These are phyloP conservation scores for Thozetella sp. DNA, from an alignment of 495 filamentous ascomycete genomes.

Conservation along the genomic window DNA sequence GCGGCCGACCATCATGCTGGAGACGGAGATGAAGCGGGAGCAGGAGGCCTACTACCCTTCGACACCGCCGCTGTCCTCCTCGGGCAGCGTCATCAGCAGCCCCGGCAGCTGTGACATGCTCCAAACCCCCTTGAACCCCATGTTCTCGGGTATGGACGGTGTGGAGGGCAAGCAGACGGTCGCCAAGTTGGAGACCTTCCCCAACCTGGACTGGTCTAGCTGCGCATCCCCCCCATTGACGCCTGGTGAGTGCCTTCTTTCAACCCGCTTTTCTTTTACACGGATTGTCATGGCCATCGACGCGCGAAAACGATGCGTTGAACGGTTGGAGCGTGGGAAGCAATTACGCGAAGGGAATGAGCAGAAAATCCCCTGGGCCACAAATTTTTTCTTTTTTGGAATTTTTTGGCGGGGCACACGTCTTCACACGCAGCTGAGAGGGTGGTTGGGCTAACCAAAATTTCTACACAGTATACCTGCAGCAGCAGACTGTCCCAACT, in stretches of 20 bases:
- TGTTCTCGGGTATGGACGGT: slow-evolving; percentile 74
- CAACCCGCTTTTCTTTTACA: slow-evolving; percentile 11
- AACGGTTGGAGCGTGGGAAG: slow-evolving; percentile 1
- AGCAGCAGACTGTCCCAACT: slow-evolving; percentile 50
- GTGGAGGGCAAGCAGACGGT: slow-evolving; percentile 82
- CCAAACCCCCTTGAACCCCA: slow-evolving; percentile 79
- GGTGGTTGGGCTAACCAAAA: slow-evolving; percentile 33
- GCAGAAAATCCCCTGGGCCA: too few species aligned
- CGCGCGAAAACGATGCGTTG: not conserved
- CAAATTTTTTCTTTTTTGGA: slow-evolving; percentile 22
- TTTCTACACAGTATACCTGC: slow-evolving; percentile 72
- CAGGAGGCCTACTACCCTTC: slow-evolving; percentile 79
- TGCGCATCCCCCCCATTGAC: slow-evolving; percentile 85
- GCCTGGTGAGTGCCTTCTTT: slow-evolving; percentile 73
- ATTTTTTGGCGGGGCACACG: too few species aligned
- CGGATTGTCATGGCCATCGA: slow-evolving; percentile 12
- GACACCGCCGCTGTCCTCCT: slow-evolving; percentile 85
- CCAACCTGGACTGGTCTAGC: slow-evolving; percentile 74
- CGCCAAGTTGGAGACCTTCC: slow-evolving; percentile 73
- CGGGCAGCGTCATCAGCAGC: slow-evolving; percentile 83
- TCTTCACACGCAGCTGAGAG: slow-evolving; percentile 15
- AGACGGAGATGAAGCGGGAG: slow-evolving; percentile 71
- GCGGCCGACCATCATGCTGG: slow-evolving; percentile 71
- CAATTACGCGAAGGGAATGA: slow-evolving; percentile 7
- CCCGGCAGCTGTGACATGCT: slow-evolving; percentile 78